Percentiles rank a stretch among this genome's conserved stretches.
Conservation (phyloP, 208 protist genomes). For the Trichomonas vaginalis region DNA sequence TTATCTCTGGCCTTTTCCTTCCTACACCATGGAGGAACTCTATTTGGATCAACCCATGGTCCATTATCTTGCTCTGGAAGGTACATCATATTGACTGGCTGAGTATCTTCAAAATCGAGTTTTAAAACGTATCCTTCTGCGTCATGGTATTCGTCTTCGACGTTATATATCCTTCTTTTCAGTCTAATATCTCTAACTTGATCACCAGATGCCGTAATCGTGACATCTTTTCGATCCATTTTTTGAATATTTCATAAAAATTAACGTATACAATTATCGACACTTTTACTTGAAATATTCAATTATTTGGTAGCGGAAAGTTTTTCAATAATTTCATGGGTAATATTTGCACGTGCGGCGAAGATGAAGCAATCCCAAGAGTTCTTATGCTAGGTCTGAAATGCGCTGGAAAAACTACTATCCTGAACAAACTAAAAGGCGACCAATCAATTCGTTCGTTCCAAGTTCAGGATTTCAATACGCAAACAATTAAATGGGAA, state of each 20-base stretch:
- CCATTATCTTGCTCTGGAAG: neutral
- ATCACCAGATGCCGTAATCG: neutral
- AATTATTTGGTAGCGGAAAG: too few species aligned
- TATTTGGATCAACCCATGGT: neutral
- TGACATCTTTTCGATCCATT: neutral
- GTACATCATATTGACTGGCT: neutral
- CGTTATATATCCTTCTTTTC: neutral
- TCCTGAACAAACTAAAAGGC: constrained; percentile 41
- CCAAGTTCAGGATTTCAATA: constrained; percentile 48
- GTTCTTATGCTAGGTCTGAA: constrained; percentile 41
- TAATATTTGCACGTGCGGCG: neutral
- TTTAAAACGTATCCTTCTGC: neutral
- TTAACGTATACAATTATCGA: neutral
- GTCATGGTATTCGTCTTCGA: neutral
- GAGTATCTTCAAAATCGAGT: neutral
- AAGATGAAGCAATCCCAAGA: neutral
- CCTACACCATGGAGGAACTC: neutral
- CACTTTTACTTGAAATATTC: too few species aligned
- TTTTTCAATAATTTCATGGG: too few species aligned
- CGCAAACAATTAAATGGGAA: constrained; percentile 27
- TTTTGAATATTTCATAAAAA: neutral
- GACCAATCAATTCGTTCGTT: constrained; percentile 38
- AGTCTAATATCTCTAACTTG: neutral
- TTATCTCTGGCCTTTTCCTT: neutral
- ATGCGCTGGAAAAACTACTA: constrained; percentile 45